Percentiles rank a stretch among this genome's conserved stretches.
Conservation (phyloP, 768 basidiomycete species). For the Boletus speciosus region DNA sequence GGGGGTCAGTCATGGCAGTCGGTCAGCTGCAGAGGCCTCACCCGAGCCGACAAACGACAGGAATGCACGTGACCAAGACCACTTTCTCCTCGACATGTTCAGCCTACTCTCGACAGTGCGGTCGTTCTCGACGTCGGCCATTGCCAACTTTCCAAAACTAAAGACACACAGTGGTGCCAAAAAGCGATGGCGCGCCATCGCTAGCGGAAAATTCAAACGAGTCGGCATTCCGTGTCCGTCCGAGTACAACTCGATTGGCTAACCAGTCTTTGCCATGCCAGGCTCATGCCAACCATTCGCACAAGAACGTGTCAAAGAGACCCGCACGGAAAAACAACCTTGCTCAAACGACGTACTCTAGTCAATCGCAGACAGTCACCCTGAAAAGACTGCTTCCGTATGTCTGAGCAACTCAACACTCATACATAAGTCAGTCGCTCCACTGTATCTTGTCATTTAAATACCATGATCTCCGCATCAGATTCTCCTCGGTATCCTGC, state of each 20-base stretch:
- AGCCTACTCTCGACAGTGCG: conserved; percentile 30
- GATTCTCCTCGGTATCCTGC: conserved; percentile 3
- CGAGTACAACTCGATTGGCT: not conserved
- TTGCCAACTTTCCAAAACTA: conserved; percentile 64
- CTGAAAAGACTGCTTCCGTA: conserved; percentile 75
- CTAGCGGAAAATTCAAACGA: conserved; percentile 72
- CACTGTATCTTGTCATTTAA: not conserved
- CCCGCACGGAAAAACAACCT: conserved; percentile 65
- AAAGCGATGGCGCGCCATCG: conserved; percentile 73
- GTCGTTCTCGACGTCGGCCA: conserved; percentile 58
- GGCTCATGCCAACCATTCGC: conserved; percentile 69
- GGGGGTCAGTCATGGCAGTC: conserved; percentile 45
- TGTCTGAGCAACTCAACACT: conserved; percentile 35
- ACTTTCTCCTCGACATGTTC: conserved; percentile 26
- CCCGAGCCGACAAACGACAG: not conserved
- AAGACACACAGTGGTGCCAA: conserved; percentile 80
- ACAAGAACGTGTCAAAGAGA: conserved; percentile 68
- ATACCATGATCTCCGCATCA: not conserved
- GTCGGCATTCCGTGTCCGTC: conserved; percentile 37
- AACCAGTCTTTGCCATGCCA: conserved; percentile 23
- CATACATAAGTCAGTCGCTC: conserved; percentile 17
- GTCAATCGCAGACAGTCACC: conserved; percentile 57
- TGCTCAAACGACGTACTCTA: conserved; percentile 63
- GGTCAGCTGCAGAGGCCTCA: not conserved
- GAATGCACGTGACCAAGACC: conserved; percentile 16